Conservation (phyloP, 2,329 filamentous ascomycete genomes). For the Teratosphaeriaceae sp. region DNA sequence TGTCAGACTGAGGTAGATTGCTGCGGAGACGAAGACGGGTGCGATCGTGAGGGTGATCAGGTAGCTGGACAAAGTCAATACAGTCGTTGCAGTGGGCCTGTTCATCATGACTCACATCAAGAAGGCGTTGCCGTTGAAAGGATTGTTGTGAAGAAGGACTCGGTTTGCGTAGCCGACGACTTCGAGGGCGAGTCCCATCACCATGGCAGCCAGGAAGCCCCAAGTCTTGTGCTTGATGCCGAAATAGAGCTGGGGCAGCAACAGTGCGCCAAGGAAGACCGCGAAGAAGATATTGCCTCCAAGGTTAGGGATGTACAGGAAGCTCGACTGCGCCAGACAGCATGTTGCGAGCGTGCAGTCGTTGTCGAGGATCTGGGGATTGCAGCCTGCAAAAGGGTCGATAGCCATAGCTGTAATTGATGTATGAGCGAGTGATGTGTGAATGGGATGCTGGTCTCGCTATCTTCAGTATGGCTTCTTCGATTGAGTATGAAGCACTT, state of each 20-base stretch:
- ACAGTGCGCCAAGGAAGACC: conserved; percentile 44
- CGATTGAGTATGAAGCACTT: too few relatives aligned
- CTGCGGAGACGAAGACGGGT: conserved; percentile 50
- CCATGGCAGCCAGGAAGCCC: conserved; percentile 48
- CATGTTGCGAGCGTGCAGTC: conserved; percentile 25
- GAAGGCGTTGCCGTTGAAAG: conserved; percentile 44
- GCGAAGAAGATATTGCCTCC: conserved; percentile 41
- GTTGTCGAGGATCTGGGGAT: conserved; percentile 11
- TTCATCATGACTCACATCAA: conserved; percentile 37
- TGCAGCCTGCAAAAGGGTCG: conserved; percentile 18
- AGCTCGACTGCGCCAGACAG: conserved; percentile 32
- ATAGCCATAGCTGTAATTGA: conserved; percentile 10
- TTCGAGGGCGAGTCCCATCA: conserved; percentile 44
- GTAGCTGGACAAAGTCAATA: conserved; percentile 33
- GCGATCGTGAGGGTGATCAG: conserved; percentile 52
- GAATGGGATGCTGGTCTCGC: background rate
- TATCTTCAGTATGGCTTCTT: too few relatives aligned
- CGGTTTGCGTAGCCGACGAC: conserved; percentile 51
- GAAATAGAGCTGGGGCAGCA: conserved; percentile 43
- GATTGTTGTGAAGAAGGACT: conserved; percentile 47
- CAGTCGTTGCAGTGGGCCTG: background rate
- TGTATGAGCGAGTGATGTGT: background rate
- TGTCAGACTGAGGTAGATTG: conserved; percentile 52
- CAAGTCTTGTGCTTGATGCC: conserved; percentile 49
- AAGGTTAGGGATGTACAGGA: conserved; percentile 49